Evolutionary conservation across 495 filamentous ascomycete species (phyloP), one percentile per base, ranked within the genome.

Genomic region (Penicillium alfredii): DNA sequence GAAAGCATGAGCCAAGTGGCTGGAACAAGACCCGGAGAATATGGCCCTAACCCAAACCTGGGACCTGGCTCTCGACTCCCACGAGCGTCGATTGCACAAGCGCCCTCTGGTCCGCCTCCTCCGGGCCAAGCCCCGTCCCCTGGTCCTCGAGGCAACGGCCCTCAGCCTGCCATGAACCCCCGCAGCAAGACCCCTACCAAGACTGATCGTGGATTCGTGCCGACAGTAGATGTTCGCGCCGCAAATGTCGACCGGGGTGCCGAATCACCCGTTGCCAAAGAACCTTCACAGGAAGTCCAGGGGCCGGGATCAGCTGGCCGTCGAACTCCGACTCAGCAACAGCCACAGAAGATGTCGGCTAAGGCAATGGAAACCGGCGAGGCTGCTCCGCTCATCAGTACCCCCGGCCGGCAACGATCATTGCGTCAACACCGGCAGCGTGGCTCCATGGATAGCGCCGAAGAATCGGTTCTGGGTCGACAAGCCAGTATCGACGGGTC

Each of bases 111-210:
- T 9, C 89, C 90, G 28, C 86, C 89, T 24, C 90, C 89, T 13
- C 81, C 82, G 23, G 85, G 87, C 22, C 87, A 93, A 61, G 79
- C 88, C 11, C 88, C 89, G 1, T 80, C 81, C 16, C 88, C 88
- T 11, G 78, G 80, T 16, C 86, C 86, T 17, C 69, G 81, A 32
- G 46, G 66, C 15, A 62, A 60, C 13, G 51, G 56, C 5, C 57
- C 71, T 8, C 63, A 58, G 15, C 40, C 53, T 21, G 41, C 29
- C 28, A 38, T 48, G 40, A 69, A 68, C 12, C 60, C 71, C 13
- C 60, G 76, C 45, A 80, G 72, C 51, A 80, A 76, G 46, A 80
- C 78, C 0, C 77, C 78, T 1, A 76, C 77, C 6, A 76, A 67
- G 49, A 66, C 55, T 43, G 68, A 56, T 44, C 68, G 71, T 38